These are phyloP conservation scores for Ophiostoma montium DNA, from an alignment of 2,329 filamentous ascomycete genomes.

Conservation along the genomic window DNA sequence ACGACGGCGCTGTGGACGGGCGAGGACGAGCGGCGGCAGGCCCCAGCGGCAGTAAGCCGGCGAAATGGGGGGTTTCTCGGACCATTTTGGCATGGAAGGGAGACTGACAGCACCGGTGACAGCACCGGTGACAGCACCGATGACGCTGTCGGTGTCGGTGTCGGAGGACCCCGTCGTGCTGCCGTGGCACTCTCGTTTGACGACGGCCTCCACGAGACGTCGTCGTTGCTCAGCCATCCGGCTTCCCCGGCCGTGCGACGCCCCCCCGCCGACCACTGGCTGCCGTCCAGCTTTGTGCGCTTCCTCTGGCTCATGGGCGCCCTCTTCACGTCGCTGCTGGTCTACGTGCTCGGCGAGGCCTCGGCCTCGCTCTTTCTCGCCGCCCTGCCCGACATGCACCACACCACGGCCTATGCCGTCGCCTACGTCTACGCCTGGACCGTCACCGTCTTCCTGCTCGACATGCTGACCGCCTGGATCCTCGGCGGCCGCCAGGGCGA, in stretches of 20 bases:
- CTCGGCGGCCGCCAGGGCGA: slow-evolving; percentile 51
- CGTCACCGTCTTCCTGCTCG: slow-evolving; percentile 48
- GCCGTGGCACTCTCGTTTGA: background rate
- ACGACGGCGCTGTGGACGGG: slow-evolving; percentile 52
- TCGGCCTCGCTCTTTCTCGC: slow-evolving; percentile 56
- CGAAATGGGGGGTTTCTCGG: background rate
- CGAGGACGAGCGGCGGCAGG: slow-evolving; percentile 21
- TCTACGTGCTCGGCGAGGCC: slow-evolving; percentile 52
- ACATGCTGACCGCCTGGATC: slow-evolving; percentile 52
- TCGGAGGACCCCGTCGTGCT: too few species aligned
- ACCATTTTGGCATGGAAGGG: background rate
- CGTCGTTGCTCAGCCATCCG: slow-evolving; percentile 19
- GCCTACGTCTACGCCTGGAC: slow-evolving; percentile 60
- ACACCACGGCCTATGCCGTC: slow-evolving; percentile 51
- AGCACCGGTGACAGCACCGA: background rate
- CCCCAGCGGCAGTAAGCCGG: background rate
- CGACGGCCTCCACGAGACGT: background rate
- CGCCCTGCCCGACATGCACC: slow-evolving; percentile 37
- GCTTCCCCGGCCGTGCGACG: too few species aligned
- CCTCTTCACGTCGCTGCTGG: slow-evolving; percentile 46
- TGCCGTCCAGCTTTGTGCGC: slow-evolving; percentile 52
- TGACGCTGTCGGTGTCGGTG: too few species aligned
- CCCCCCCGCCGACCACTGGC: too few species aligned
- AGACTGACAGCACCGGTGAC: background rate
- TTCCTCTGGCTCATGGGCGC: slow-evolving; percentile 58